Evolutionary conservation across 352 stramenopile species (phyloP), one percentile per base, ranked within the genome.

Genomic region (Phytophthora cajani): DNA sequence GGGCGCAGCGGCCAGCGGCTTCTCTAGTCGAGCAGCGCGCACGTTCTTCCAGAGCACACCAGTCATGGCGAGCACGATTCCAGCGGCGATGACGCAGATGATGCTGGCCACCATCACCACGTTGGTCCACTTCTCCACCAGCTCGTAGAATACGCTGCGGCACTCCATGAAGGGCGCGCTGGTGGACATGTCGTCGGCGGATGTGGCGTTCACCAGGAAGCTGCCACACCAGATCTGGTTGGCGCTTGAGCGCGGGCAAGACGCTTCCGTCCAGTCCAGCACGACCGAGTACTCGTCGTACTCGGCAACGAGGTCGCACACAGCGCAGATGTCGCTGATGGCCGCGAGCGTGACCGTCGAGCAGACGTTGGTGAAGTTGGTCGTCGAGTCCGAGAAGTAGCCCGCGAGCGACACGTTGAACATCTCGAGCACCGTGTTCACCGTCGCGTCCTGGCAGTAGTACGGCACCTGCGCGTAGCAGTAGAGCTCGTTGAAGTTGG

Each of bases 401-500:
- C 80, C 80, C 8, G 76, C 56, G 21, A 84, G 53, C 53, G 81
- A 79, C 21, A 78, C 57, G 57, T 86, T 86, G 69, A 90, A 91
- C 71, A 86, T 81, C 36, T 64, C 59, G 16, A 90, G 75, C 69
- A 89, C 77, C 21, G 78, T 68, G 38, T 81, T 79, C 5, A 87
- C 66, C 3, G 69, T 66, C 3, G 82, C 74, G 21, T 83, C 72
- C 16, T 79, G 49, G 72, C 88, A 96, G 72, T 94, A 96, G 67
- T 93, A 91, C 40, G 85, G 77, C 52, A 96, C 79, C 73, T 93
- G 84, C 7, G 84, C 82, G 61, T 88, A 83, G 78, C 88, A 96
- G 72, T 94, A 94, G 57, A 93, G 82, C 52, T 83, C 52, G 65
- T 94, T 92, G 66, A 96, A 96, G 62, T 91, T 91, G 49, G 67